These are phyloP conservation scores for Stylonectria norvegica DNA, from an alignment of 2,329 filamentous ascomycete species.

Conservation along the genomic window DNA sequence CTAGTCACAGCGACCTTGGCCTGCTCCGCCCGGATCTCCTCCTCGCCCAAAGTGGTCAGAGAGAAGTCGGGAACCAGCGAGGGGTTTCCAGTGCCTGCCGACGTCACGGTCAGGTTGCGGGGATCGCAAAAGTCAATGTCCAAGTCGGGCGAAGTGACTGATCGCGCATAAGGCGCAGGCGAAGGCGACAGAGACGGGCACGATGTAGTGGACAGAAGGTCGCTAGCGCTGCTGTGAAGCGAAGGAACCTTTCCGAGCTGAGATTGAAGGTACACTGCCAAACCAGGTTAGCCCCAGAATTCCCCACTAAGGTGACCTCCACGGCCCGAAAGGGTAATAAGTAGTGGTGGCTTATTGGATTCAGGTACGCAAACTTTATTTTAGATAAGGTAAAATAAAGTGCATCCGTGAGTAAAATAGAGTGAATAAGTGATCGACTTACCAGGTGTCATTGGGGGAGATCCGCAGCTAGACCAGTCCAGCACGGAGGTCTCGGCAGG, in stretches of 20 bases:
- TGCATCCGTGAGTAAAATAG: too few species aligned
- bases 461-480: slow-evolving; percentile 74
- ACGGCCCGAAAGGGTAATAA: too few species aligned
- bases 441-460: slow-evolving; percentile 89
- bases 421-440: too few species aligned
- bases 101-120: slow-evolving; percentile 75
- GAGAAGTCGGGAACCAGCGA: slow-evolving; percentile 60
- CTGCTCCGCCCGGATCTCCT: slow-evolving; percentile 55
- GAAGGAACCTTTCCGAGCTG: slow-evolving; percentile 52
- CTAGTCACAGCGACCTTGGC: slow-evolving; percentile 44
- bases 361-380: too few species aligned
- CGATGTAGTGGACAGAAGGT: slow-evolving; percentile 62
- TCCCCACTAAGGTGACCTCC: slow-evolving; percentile 17
- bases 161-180: slow-evolving; percentile 72
- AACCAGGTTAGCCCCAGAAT: slow-evolving; percentile 34
- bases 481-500: slow-evolving; percentile 70
- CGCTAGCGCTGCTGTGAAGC: slow-evolving; percentile 58
- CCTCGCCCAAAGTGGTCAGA: slow-evolving; percentile 62
- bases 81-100: slow-evolving; percentile 45
- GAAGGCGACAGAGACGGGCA: slow-evolving; percentile 79
- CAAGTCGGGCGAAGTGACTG: slow-evolving; percentile 60
- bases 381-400: too few species aligned
- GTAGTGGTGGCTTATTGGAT: too few species aligned
- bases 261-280: slow-evolving; percentile 48
- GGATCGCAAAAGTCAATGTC: slow-evolving; percentile 89